Percentiles rank a stretch among this genome's conserved stretches.
phyloP scores from a whole-genome alignment of 495 filamentous ascomycete genomes.

The Pyrenula aspistea region DNA sequence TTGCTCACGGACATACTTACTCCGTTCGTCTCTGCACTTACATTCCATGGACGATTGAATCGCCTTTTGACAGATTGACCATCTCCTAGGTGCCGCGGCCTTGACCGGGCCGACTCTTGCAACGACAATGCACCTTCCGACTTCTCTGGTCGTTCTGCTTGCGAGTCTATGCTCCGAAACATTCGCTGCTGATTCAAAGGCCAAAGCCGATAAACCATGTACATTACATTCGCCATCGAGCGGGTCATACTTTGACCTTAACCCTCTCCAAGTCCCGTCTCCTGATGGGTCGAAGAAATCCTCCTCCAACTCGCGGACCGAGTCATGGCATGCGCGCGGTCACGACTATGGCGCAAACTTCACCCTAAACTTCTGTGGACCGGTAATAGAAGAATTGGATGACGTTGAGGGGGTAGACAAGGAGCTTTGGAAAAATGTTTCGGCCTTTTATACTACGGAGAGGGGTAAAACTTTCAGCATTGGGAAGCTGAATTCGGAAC shows the following conservation, averaged over 20 bases:
- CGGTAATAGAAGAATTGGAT: slow-evolving; percentile 65
- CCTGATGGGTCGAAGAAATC: slow-evolving; percentile 42
- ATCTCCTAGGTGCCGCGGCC: neutral
- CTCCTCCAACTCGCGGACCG: slow-evolving; percentile 37
- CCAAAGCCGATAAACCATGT: slow-evolving; percentile 45
- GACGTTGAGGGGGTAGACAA: slow-evolving; percentile 59
- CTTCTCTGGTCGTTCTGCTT: slow-evolving; percentile 17
- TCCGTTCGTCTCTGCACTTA: too few relatives aligned
- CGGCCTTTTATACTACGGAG: slow-evolving; percentile 72
- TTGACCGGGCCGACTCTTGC: neutral
- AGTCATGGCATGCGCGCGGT: slow-evolving; percentile 73
- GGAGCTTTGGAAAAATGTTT: slow-evolving; percentile 63
- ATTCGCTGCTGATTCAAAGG: slow-evolving; percentile 19
- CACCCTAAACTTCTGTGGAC: slow-evolving; percentile 85
- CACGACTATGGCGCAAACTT: slow-evolving; percentile 86
- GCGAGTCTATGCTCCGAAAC: slow-evolving; percentile 14
- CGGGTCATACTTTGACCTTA: slow-evolving; percentile 84
- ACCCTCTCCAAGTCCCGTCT: slow-evolving; percentile 46
- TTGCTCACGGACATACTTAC: too few relatives aligned
- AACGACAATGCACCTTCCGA: slow-evolving; percentile 5
- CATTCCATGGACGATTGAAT: too few relatives aligned
- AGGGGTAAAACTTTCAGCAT: slow-evolving; percentile 65
- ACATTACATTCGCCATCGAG: slow-evolving; percentile 62
- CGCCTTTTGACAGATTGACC: too few relatives aligned
- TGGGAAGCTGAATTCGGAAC: slow-evolving; percentile 58